Conservation (phyloP, 768 basidiomycete genomes). For the Lactifluus rugatus region DNA sequence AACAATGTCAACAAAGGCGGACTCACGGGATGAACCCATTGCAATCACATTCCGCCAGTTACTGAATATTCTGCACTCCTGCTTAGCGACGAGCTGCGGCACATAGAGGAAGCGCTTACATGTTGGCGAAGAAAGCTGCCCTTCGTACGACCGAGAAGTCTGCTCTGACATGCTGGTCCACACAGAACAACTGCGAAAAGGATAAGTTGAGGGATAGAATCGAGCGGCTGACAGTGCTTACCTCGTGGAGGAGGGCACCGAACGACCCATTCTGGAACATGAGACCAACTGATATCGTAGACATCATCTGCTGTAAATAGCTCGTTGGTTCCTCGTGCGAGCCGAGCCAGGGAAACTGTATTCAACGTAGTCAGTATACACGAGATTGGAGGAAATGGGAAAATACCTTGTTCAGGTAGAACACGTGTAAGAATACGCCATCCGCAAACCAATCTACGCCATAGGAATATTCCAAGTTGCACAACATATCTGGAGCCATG, state of each 20-base stretch:
- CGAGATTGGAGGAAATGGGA: background rate
- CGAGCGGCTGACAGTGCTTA: background rate
- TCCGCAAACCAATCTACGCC: slow-evolving; percentile 17
- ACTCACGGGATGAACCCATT: background rate
- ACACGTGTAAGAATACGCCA: slow-evolving; percentile 14
- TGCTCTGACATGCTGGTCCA: slow-evolving; percentile 5
- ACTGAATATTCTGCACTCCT: background rate
- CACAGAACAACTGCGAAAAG: background rate
- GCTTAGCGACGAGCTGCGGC: background rate
- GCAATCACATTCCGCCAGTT: slow-evolving; percentile 3
- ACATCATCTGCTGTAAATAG: slow-evolving; percentile 11
- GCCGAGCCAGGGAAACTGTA: slow-evolving; percentile 16
- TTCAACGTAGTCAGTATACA: background rate
- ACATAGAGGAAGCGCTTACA: background rate
- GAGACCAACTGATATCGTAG: background rate
- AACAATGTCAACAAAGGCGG: background rate
- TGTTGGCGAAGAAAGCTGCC: slow-evolving; percentile 7
- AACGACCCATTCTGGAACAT: slow-evolving; percentile 1
- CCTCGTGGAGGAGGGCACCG: slow-evolving; percentile 7
- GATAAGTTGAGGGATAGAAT: background rate
- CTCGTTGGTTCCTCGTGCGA: slow-evolving; percentile 6
- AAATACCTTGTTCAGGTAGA: slow-evolving; percentile 11
- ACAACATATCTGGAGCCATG: slow-evolving; percentile 18
- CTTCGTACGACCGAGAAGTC: slow-evolving; percentile 2
- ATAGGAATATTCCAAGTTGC: slow-evolving; percentile 12